Conservation (phyloP, 805 yeast species). For the Cyberlindnera suaveolens region DNA sequence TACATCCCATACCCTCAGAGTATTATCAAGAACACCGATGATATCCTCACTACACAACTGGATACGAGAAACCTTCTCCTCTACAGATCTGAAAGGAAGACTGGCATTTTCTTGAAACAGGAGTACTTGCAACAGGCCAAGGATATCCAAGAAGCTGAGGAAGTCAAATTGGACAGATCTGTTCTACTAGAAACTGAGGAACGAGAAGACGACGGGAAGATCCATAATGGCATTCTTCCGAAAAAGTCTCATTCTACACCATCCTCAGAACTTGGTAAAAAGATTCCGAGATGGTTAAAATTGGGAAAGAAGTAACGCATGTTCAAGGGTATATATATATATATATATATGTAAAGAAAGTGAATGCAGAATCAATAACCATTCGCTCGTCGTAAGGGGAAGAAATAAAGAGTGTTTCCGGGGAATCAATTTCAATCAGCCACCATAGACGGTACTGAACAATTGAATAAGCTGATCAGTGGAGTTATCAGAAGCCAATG, state of each 20-base stretch:
- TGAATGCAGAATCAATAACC: no score
- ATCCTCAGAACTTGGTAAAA: conserved; percentile 12
- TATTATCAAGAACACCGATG: conserved; percentile 25
- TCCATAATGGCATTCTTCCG: conserved; percentile 17
- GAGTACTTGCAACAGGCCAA: conserved; percentile 27
- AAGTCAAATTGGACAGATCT: conserved; percentile 14
- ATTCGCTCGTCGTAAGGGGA: no score
- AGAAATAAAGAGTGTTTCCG: no score
- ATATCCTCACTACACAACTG: conserved; percentile 32
- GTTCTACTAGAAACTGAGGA: conserved; percentile 4
- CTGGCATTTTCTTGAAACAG: conserved; percentile 25
- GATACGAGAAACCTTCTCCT: conserved; percentile 40
- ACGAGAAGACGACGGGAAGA: conserved; percentile 7
- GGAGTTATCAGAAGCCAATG: conserved; percentile 36
- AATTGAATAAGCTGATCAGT: conserved; percentile 31
- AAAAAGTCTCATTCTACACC: conserved; percentile 2
- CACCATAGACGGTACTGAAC: conserved; percentile 51
- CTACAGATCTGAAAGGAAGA: conserved; percentile 19
- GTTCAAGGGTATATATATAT: neutral
- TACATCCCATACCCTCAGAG: conserved; percentile 42
- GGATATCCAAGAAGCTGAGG: conserved; percentile 27
- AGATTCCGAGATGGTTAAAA: conserved; percentile 36
- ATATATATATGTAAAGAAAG: no score
- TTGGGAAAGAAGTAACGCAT: conserved; percentile 26
- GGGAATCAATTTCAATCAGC: conserved; percentile 19